A percentile compares a stretch with the other conserved stretches of the same genome.
Conservation (phyloP, 2,329 filamentous ascomycete genomes). For the Tolypocladium ovalisporum region DNA sequence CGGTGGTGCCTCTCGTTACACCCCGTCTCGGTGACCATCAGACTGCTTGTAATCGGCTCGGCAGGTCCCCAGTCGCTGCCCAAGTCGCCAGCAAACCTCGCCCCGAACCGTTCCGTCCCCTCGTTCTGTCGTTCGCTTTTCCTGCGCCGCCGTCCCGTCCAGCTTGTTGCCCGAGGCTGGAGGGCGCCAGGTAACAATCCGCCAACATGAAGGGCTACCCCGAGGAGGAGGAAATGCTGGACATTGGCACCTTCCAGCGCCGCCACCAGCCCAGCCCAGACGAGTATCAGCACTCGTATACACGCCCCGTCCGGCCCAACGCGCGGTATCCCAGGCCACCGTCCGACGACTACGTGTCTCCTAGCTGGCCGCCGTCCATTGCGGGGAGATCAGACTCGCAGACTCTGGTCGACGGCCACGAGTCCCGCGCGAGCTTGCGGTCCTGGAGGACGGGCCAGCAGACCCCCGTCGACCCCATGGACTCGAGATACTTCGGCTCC, state of each 20-base stretch:
- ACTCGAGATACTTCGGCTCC: slow-evolving; percentile 3
- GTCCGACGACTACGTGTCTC: slow-evolving; percentile 4
- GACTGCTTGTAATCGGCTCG: background rate
- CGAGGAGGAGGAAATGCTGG: slow-evolving; percentile 23
- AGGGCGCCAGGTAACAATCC: background rate
- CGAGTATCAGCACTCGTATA: slow-evolving; percentile 13
- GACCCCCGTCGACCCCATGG: slow-evolving; percentile 6
- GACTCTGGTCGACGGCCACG: slow-evolving; percentile 17
- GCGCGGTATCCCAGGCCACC: background rate
- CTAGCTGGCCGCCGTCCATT: slow-evolving; percentile 9
- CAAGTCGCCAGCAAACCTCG: background rate
- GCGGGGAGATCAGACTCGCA: slow-evolving; percentile 14
- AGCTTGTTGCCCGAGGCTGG: background rate
- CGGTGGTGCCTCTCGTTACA: background rate
- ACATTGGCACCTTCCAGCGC: slow-evolving; percentile 18
- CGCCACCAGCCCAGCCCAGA: slow-evolving; percentile 15
- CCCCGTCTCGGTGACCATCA: background rate
- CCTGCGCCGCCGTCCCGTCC: background rate
- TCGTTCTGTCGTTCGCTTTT: background rate
- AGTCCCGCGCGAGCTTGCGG: slow-evolving; percentile 11
- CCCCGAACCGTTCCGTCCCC: background rate
- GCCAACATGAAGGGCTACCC: slow-evolving; percentile 17
- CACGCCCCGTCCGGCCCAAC: background rate
- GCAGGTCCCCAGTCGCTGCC: background rate
- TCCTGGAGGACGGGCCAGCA: slow-evolving; percentile 11